Conservation (phyloP, 768 basidiomycete genomes). For the Boletus coccyginus region DNA sequence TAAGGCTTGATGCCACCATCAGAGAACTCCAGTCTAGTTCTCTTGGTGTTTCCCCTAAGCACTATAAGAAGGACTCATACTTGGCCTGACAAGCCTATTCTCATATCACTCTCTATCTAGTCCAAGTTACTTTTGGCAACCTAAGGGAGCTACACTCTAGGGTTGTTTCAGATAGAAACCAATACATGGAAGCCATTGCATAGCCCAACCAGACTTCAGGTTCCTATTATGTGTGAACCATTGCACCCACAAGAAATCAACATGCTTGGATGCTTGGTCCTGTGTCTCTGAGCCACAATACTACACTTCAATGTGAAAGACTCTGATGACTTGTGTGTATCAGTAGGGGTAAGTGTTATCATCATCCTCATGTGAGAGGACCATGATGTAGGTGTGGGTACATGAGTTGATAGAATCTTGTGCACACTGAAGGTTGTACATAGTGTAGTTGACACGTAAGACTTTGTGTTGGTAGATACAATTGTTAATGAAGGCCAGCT, state of each 20-base stretch:
- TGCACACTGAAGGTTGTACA: too few relatives aligned
- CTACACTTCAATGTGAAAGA: background rate
- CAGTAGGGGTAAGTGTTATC: background rate
- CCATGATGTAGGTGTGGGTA: too few relatives aligned
- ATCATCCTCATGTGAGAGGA: too few relatives aligned
- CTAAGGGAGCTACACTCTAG: too few relatives aligned
- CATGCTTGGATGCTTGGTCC: background rate
- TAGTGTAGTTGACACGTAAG: background rate
- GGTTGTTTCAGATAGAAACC: too few relatives aligned
- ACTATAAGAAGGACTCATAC: too few relatives aligned
- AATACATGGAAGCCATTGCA: background rate
- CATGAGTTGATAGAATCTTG: background rate
- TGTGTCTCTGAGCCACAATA: background rate
- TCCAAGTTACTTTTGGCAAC: too few relatives aligned
- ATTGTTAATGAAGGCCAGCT: background rate
- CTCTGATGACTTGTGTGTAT: background rate
- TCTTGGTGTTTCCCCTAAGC: too few relatives aligned
- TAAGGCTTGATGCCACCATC: too few relatives aligned
- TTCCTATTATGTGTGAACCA: background rate
- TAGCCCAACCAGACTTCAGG: background rate
- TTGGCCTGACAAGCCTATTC: too few relatives aligned
- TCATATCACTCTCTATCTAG: too few relatives aligned
- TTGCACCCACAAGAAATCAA: slow-evolving; percentile 1
- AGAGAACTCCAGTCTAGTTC: too few relatives aligned
- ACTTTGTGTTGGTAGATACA: background rate